Evolutionary conservation across 225 moss, liverwort and hornwort species (phyloP).

Genomic region (Thuidium tamariscinum): DNA sequence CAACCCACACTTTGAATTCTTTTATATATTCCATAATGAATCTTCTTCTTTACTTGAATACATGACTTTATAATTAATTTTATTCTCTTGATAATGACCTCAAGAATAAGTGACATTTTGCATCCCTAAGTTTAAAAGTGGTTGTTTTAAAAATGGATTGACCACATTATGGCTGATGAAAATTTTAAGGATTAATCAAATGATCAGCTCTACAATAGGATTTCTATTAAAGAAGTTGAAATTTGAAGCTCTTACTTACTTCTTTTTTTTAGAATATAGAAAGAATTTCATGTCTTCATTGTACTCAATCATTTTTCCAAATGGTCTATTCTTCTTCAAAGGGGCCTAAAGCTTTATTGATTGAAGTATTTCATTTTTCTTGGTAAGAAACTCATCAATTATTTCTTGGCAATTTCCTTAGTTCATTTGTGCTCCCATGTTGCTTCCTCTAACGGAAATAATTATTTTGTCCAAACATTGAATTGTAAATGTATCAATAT

Average conservation of each 20-base stretch:
- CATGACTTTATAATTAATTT: no score
- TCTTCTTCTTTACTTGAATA: no score
- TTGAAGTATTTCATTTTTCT: neutral
- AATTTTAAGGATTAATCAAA: no score
- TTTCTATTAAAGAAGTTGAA: rapidly evolving
- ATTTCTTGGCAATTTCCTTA: neutral
- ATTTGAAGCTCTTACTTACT: neutral
- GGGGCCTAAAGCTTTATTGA: rapidly evolving
- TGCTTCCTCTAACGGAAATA: neutral
- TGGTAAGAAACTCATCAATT: neutral
- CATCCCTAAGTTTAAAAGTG: no score
- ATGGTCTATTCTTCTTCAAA: neutral
- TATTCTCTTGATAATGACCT: no score
- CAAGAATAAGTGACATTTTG: no score
- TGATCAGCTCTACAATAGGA: neutral
- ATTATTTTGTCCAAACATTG: rapidly evolving
- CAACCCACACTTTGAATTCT: no score
- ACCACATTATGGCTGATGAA: no score
- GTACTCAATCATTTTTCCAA: neutral
- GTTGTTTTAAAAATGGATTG: no score
- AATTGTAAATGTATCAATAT: neutral
- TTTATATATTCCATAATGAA: no score
- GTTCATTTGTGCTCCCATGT: neutral
- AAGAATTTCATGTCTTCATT: rapidly evolving
- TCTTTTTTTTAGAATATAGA: neutral